These are phyloP conservation scores for Samsoniella hepiali DNA, from an alignment of 2,329 filamentous ascomycete species.

Conservation along the genomic window DNA sequence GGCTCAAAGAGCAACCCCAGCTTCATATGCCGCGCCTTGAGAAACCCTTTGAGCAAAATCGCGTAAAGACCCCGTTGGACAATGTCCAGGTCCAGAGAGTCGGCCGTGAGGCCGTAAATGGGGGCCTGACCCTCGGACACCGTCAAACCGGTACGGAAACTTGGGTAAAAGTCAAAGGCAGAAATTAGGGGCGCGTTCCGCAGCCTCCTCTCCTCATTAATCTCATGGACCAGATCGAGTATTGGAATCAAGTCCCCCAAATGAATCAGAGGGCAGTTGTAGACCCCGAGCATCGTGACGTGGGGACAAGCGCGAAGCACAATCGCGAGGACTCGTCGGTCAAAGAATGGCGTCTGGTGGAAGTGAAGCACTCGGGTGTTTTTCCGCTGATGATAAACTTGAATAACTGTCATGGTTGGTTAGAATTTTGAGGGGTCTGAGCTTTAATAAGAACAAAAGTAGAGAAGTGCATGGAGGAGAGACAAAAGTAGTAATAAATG, in stretches of 20 bases:
- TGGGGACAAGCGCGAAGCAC: conserved; percentile 32
- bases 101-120: conserved; percentile 33
- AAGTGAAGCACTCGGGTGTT: conserved; percentile 30
- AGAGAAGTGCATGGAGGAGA: background rate
- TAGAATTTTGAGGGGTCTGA: background rate
- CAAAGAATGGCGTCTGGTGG: conserved; percentile 30
- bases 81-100: conserved; percentile 23
- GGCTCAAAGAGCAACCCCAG: conserved; percentile 31
- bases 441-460: background rate
- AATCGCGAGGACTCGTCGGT: conserved; percentile 34
- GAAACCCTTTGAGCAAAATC: conserved; percentile 33
- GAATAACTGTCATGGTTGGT: conserved; percentile 23
- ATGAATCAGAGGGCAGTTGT: conserved; percentile 36
- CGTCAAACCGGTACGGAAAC: conserved; percentile 30
- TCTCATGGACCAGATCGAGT: conserved; percentile 35
- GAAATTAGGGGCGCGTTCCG: conserved; percentile 22
- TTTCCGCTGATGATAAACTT: conserved; percentile 22
- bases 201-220: conserved; percentile 29
- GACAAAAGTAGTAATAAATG: conserved; percentile 9
- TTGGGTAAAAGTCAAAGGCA: conserved; percentile 35
- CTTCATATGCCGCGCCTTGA: conserved; percentile 32
- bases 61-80: conserved; percentile 34
- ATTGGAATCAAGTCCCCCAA: conserved; percentile 35
- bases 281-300: conserved; percentile 34
- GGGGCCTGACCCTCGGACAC: conserved; percentile 12